A percentile compares a stretch with the other conserved stretches of the same genome.
These are phyloP conservation scores for Nissolia schottii DNA, from an alignment of 306 rosid genomes.

Conservation along the genomic window DNA sequence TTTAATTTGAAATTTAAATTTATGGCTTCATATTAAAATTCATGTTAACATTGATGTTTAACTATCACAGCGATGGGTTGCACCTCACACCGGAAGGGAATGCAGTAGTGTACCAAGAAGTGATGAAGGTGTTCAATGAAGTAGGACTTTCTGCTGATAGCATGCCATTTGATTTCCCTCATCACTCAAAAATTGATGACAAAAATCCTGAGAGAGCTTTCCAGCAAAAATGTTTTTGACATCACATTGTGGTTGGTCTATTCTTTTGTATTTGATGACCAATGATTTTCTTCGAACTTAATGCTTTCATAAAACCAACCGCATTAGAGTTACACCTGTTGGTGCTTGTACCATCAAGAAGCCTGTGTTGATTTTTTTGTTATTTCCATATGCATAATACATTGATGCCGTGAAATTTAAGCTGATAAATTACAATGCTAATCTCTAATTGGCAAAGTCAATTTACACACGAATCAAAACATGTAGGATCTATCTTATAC, in stretches of 20 bases:
- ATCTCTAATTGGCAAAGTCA: background rate
- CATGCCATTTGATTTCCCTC: conserved; percentile 87
- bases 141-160: conserved; percentile 47
- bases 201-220: conserved; percentile 66
- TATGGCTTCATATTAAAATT: background rate
- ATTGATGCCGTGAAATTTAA: background rate
- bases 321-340: background rate
- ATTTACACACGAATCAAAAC: too few species aligned
- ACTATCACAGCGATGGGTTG: conserved; percentile 69
- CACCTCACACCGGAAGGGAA: conserved; percentile 88
- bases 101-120: conserved; percentile 43
- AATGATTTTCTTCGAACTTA: conserved; percentile 14
- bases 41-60: conserved; percentile 15
- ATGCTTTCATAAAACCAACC: conserved; percentile 5
- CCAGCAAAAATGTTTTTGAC: conserved; percentile 44
- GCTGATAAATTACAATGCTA: background rate
- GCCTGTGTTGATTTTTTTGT: background rate
- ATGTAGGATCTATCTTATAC: too few species aligned
- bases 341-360: background rate
- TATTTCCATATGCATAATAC: background rate
- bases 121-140: conserved; percentile 34
- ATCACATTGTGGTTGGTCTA: conserved; percentile 3
- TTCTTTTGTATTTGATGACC: conserved; percentile 7
- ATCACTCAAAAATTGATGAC: conserved; percentile 62
- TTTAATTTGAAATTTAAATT: too few species aligned